Conservation (phyloP, 2,329 filamentous ascomycete genomes). For the Fonsecaea pedrosoi region DNA sequence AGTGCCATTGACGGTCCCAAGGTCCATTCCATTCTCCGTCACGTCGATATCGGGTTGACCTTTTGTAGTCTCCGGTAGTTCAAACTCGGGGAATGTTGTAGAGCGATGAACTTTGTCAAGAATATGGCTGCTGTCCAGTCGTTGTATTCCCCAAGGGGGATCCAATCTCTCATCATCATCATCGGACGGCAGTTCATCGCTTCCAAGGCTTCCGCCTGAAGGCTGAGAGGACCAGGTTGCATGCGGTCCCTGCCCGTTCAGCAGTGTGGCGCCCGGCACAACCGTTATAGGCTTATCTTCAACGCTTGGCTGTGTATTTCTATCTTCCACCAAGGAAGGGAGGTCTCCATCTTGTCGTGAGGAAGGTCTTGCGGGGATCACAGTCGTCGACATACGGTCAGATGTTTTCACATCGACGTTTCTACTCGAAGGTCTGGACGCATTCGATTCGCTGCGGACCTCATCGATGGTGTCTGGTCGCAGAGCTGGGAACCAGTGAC, state of each 20-base stretch:
- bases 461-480: slow-evolving; percentile 50
- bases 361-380: slow-evolving; percentile 23
- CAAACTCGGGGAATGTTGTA: slow-evolving; percentile 37
- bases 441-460: not conserved
- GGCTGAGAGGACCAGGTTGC: slow-evolving; percentile 15
- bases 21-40: slow-evolving; percentile 5
- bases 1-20: slow-evolving; percentile 1
- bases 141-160: slow-evolving; percentile 40
- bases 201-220: not conserved
- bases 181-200: slow-evolving; percentile 35
- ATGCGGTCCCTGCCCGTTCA: not conserved
- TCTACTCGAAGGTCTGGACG: not conserved
- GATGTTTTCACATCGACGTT: slow-evolving; percentile 7
- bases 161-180: slow-evolving; percentile 37
- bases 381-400: slow-evolving; percentile 13
- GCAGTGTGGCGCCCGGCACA: not conserved
- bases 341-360: slow-evolving; percentile 1
- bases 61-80: slow-evolving; percentile 4
- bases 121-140: slow-evolving; percentile 34
- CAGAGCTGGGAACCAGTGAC: slow-evolving; percentile 64
- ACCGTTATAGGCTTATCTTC: not conserved
- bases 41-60: not conserved
- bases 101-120: slow-evolving; percentile 36
- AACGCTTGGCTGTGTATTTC: not conserved
- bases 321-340: not conserved